Evolutionary conservation across 257 asterid species (phyloP), one percentile per base, ranked within the genome.

Genomic region (Scutellaria galericulata): DNA sequence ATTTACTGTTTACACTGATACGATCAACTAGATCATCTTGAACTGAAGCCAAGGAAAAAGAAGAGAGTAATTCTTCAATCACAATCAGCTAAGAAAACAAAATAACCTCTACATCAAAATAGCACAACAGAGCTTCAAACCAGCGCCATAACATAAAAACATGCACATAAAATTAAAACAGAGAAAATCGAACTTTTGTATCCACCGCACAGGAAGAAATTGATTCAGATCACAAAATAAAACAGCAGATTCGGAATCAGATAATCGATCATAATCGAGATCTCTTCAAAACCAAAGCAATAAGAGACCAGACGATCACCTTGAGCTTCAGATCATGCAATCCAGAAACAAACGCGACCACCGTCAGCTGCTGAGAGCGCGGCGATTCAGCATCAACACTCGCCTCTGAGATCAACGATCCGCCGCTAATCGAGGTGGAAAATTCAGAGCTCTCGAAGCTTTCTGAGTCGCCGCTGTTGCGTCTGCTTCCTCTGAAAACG

Each of bases 251-350:
- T 48, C 39, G 24, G 50, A 54, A 72, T 13, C 68, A 14, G 7
- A 8, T 37, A 39, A 74, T 13, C 59, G 39, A 59, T 10, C 47
- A 24, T 1, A 56, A 13, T 51, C 4, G 58, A 65, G 60, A 66
- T 78, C 46, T 68, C 56, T 11, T 11, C 41, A 61, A 64, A 68
- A 59, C 5, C 50, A 39, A 64, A 64, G 44, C 64, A 74, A 50
- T 18, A 24, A 27, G 12, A 55, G 54, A 53, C 20, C 64, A 31
- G 76, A 6, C 48, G 64, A 73, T 73, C 73, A 85, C 87, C 83
- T 83, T 75, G 58, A 80, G 75, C 61, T 76, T 80, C 82, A 80
- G 73, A 41, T 78, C 86, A 40, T 70, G 71, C 45, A 65, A 73
- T 37, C 75, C 74, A 63, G 83, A 60, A 55, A 68, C 72, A 72